Evolutionary conservation across 768 basidiomycete genomes (phyloP), one percentile per base, ranked within the genome.

Genomic region (Lentinula edodes): DNA sequence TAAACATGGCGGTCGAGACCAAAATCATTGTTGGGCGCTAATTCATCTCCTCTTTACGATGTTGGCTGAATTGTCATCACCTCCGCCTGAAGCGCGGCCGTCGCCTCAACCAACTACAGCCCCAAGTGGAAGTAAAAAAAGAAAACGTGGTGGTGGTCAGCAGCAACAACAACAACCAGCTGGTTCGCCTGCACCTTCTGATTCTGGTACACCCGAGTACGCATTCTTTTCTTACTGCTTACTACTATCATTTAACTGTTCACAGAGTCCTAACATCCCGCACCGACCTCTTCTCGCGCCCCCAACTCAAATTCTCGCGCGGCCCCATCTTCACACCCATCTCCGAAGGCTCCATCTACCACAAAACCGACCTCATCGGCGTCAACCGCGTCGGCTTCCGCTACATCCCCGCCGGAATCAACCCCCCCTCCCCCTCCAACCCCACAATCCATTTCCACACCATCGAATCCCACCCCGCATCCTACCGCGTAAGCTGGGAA

Each of bases 401-500:
- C 48, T 93, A 93, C 64, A 79, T 84, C 9, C 91, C 91, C 28
- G 91, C 91, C 0, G 91, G 91, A 52, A 85, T 91, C 65, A 81
- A 83, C 23, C 82, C 81, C 0, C 78, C 78, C 8, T 9, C 20
- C 2, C 20, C 46, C n/a, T 20, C n/a, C 2, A 86, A 85, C 15
- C 80, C 80, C 61, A 74, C 78, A 8, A 70, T 83, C 12, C 80
- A 89, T 13, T 93, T 89, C 68, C 84, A 91, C 13, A 89, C 89
- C 2, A 93, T 94, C 67, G 91, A 94, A 74, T 87, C 84, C 67
- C 80, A 81, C 15, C 94, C 94, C 0, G 79, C 82, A 1, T 72
- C 74, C 5, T 88, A 80, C 70, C 82, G 93, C 53, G 83, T 93
- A 62, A 88, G 89, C 69, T 96, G 94, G 94, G 93, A 95, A 71